Conservation (phyloP, 2,329 filamentous ascomycete species). For the Colletotrichum spaethianum region DNA sequence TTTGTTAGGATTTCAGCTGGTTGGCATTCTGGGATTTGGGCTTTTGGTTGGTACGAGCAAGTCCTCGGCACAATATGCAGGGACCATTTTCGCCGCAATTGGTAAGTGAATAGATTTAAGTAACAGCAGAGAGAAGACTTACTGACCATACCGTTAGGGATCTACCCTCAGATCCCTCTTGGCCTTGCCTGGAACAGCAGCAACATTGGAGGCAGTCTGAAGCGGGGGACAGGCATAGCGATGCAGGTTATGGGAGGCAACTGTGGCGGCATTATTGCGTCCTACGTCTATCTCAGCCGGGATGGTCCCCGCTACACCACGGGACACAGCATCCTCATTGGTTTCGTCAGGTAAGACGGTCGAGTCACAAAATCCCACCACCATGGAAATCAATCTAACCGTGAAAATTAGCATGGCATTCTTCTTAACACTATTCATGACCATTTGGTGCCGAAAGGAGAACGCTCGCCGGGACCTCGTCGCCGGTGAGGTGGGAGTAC, state of each 20-base stretch:
- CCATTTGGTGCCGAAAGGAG: conserved; percentile 49
- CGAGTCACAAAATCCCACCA: background rate
- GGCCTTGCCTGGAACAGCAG: conserved; percentile 66
- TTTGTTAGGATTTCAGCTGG: conserved; percentile 63
- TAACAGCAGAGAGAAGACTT: no score
- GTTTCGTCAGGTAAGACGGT: conserved; percentile 35
- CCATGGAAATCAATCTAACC: conserved; percentile 40
- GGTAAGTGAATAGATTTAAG: background rate
- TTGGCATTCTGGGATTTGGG: conserved; percentile 41
- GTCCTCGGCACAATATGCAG: conserved; percentile 10
- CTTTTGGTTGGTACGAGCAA: conserved; percentile 29
- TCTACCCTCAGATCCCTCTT: conserved; percentile 64
- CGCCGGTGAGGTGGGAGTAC: conserved; percentile 27
- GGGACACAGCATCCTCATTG: conserved; percentile 63
- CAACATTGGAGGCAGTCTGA: conserved; percentile 65
- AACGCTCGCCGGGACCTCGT: conserved; percentile 49
- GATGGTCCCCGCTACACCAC: conserved; percentile 59
- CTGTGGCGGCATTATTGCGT: conserved; percentile 62
- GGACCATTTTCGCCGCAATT: conserved; percentile 32
- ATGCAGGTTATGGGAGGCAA: conserved; percentile 67
- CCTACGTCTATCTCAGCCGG: conserved; percentile 62
- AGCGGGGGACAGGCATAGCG: conserved; percentile 66
- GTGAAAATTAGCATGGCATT: conserved; percentile 45
- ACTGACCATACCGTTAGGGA: conserved; percentile 51
- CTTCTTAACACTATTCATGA: conserved; percentile 51